A percentile compares a stretch with the other conserved stretches of the same genome.
Conservation (phyloP, 116 monocot species). For the Trichopus zeylanicus region DNA sequence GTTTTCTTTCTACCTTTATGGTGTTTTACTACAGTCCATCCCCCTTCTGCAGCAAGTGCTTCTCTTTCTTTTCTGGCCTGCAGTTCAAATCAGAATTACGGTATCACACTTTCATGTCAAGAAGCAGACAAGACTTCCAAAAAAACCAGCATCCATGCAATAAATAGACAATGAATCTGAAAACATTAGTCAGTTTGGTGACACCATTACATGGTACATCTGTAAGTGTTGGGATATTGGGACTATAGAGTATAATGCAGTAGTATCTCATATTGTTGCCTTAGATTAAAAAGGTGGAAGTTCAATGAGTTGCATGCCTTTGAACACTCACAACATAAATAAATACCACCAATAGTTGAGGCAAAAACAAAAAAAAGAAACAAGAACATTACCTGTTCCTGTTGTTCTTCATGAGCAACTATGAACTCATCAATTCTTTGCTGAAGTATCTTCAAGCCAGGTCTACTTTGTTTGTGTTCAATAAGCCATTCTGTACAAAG, state of each 20-base stretch:
- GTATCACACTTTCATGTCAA: background rate
- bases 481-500: conserved; percentile 55
- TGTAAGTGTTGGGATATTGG: too few species aligned
- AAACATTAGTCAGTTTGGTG: too few species aligned
- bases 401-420: conserved; percentile 35
- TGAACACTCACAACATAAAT: too few species aligned
- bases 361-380: background rate
- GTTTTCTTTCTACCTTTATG: conserved; percentile 95
- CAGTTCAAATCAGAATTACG: conserved; percentile 8
- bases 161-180: too few species aligned
- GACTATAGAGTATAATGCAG: too few species aligned
- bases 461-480: conserved; percentile 51
- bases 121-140: background rate
- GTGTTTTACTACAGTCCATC: conserved; percentile 85
- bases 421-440: conserved; percentile 64
- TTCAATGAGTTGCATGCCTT: too few species aligned
- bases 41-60: conserved; percentile 59
- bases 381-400: conserved; percentile 34
- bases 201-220: too few species aligned
- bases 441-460: conserved; percentile 44
- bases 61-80: conserved; percentile 78
- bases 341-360: background rate
- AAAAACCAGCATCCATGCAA: too few species aligned
- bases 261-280: too few species aligned
- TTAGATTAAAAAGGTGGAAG: too few species aligned